Evolutionary conservation across 2,329 filamentous ascomycete species (phyloP).

Genomic region (Akanthomyces dipterigenus): DNA sequence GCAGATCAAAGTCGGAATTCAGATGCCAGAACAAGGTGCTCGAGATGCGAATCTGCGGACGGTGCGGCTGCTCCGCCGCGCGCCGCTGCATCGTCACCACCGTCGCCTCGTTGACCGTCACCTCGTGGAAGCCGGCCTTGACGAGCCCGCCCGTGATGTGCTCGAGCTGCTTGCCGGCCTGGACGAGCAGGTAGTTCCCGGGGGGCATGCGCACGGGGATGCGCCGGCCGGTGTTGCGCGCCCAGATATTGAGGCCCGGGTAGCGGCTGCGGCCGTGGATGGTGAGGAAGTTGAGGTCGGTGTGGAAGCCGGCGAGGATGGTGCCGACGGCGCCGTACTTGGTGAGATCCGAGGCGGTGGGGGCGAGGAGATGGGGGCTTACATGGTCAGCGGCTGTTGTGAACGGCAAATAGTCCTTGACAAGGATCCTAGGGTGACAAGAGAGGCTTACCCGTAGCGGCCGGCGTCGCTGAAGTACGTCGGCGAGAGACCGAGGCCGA

Average conservation of each 20-base stretch:
- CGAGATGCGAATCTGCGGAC: constrained; percentile 50
- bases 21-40: constrained; percentile 58
- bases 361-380: constrained; percentile 55
- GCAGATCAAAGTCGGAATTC: constrained; percentile 48
- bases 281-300: constrained; percentile 58
- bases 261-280: constrained; percentile 58
- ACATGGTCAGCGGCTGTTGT: constrained; percentile 17
- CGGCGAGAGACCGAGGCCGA: constrained; percentile 47
- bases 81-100: constrained; percentile 39
- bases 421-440: too few relatives aligned
- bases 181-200: constrained; percentile 52
- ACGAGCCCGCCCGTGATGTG: constrained; percentile 54
- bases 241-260: constrained; percentile 57
- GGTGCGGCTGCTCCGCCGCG: constrained; percentile 33
- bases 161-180: constrained; percentile 58
- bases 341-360: constrained; percentile 50
- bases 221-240: constrained; percentile 52
- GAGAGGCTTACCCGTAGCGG: constrained; percentile 44
- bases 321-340: constrained; percentile 49
- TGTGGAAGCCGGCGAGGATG: constrained; percentile 58
- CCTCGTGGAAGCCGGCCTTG: constrained; percentile 57
- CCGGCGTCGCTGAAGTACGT: constrained; percentile 49
- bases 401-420: neutral
- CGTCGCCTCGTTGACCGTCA: constrained; percentile 50
- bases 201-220: constrained; percentile 53